These are phyloP conservation scores for Globisporangium carolinianum DNA, from an alignment of 352 stramenopile genomes.

Conservation along the genomic window DNA sequence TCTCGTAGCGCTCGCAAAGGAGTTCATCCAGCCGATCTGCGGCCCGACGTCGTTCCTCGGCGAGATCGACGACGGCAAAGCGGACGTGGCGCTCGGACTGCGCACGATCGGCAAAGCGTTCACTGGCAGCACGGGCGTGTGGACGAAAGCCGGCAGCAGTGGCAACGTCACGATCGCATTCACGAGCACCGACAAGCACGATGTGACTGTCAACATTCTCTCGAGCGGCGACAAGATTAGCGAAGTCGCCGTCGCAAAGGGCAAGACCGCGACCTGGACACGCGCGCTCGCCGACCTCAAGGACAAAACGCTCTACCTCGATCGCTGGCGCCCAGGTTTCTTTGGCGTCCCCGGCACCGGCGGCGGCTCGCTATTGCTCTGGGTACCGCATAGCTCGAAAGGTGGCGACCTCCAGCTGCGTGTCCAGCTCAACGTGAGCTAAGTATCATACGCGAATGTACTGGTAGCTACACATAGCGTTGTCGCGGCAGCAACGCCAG, in stretches of 20 bases:
- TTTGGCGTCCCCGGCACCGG: constrained; percentile 44
- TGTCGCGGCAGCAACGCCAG: constrained; percentile 8
- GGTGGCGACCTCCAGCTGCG: constrained; percentile 43
- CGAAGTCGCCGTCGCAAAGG: constrained; percentile 23
- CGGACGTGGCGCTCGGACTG: constrained; percentile 34
- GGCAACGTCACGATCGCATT: constrained; percentile 26
- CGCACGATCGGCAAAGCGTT: constrained; percentile 36
- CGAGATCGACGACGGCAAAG: constrained; percentile 46
- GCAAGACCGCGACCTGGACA: constrained; percentile 27
- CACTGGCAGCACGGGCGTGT: constrained; percentile 27
- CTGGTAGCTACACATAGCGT: background rate
- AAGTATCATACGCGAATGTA: background rate
- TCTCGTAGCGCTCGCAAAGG: constrained; percentile 31
- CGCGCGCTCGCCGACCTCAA: constrained; percentile 24
- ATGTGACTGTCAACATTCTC: constrained; percentile 37
- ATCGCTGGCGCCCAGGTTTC: constrained; percentile 54
- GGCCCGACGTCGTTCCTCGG: constrained; percentile 45
- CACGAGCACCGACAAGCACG: constrained; percentile 26
- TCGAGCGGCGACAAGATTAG: constrained; percentile 28
- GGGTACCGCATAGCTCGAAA: constrained; percentile 34
- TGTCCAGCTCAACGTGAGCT: constrained; percentile 39
- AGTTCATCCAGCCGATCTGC: constrained; percentile 57
- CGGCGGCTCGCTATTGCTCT: constrained; percentile 55
- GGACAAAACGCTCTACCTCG: constrained; percentile 60
- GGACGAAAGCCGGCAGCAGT: constrained; percentile 35